Conservation (phyloP, 192 early-diverging fungal species). For the Coemansia sp. region DNA sequence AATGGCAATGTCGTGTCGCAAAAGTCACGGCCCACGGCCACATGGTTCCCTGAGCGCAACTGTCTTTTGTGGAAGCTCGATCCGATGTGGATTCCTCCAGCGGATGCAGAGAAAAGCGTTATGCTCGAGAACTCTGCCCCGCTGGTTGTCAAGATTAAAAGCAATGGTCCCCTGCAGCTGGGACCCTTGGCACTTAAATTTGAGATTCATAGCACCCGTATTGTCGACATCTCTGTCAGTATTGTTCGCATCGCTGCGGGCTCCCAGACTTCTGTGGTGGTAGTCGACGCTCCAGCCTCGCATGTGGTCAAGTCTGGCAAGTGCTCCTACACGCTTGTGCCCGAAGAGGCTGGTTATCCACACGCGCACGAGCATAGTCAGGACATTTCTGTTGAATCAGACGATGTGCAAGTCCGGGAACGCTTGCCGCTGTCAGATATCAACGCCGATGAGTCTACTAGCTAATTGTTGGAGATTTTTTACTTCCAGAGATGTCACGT, state of each 20-base stretch:
- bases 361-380: background rate
- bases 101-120: constrained; percentile 2
- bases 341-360: too few relatives aligned
- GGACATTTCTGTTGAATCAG: background rate
- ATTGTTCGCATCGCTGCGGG: constrained; percentile 28
- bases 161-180: constrained; percentile 10
- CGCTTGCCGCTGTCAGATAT: too few relatives aligned
- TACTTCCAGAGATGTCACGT: too few relatives aligned
- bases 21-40: constrained; percentile 37
- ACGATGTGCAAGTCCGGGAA: too few relatives aligned
- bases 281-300: constrained; percentile 17
- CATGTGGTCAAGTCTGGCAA: constrained; percentile 36
- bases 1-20: constrained; percentile 30
- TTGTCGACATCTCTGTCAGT: constrained; percentile 18
- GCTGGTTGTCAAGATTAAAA: constrained; percentile 25
- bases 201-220: constrained; percentile 8
- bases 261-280: background rate
- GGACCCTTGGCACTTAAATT: constrained; percentile 35
- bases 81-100: constrained; percentile 18
- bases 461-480: too few relatives aligned
- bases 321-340: constrained; percentile 17
- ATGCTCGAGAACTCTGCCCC: constrained; percentile 8
- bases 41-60: constrained; percentile 47
- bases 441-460: too few relatives aligned
- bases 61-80: constrained; percentile 42